These are phyloP conservation scores for Xylariaceae sp. DNA, from an alignment of 2,329 filamentous ascomycete genomes.

Conservation along the genomic window DNA sequence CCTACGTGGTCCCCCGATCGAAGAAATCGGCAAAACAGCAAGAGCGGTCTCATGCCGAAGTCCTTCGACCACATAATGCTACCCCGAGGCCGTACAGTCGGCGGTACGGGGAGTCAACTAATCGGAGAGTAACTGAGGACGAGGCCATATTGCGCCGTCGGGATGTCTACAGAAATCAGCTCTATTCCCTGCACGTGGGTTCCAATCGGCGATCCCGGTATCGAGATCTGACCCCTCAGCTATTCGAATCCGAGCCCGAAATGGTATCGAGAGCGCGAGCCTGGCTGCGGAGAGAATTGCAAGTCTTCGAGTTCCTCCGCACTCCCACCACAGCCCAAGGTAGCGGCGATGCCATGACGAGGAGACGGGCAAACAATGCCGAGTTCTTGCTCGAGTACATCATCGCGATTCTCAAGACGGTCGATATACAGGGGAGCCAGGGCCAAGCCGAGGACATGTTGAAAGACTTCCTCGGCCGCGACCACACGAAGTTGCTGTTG, in stretches of 20 bases:
- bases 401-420: slow-evolving; percentile 77
- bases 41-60: slow-evolving; percentile 7
- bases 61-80: not conserved
- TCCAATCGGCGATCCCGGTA: slow-evolving; percentile 79
- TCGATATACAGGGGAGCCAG: slow-evolving; percentile 77
- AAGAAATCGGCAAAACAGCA: slow-evolving; percentile 13
- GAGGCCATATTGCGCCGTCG: slow-evolving; percentile 61
- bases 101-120: slow-evolving; percentile 14
- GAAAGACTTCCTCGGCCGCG: slow-evolving; percentile 74
- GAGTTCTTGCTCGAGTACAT: slow-evolving; percentile 89
- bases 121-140: slow-evolving; percentile 32
- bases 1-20: slow-evolving; percentile 54
- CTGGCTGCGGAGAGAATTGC: slow-evolving; percentile 83
- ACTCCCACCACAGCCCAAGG: slow-evolving; percentile 29
- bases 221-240: slow-evolving; percentile 68
- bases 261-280: slow-evolving; percentile 76
- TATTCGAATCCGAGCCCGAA: slow-evolving; percentile 65
- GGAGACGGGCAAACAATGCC: slow-evolving; percentile 65
- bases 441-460: slow-evolving; percentile 81
- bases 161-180: slow-evolving; percentile 70
- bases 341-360: slow-evolving; percentile 29
- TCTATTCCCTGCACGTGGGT: slow-evolving; percentile 82
- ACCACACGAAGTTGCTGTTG: slow-evolving; percentile 74
- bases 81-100: slow-evolving; percentile 15
- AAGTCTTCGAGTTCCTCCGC: slow-evolving; percentile 76